These are phyloP conservation scores for Aureobasidium sp. DNA, from an alignment of 2,329 filamentous ascomycete species.

Conservation along the genomic window DNA sequence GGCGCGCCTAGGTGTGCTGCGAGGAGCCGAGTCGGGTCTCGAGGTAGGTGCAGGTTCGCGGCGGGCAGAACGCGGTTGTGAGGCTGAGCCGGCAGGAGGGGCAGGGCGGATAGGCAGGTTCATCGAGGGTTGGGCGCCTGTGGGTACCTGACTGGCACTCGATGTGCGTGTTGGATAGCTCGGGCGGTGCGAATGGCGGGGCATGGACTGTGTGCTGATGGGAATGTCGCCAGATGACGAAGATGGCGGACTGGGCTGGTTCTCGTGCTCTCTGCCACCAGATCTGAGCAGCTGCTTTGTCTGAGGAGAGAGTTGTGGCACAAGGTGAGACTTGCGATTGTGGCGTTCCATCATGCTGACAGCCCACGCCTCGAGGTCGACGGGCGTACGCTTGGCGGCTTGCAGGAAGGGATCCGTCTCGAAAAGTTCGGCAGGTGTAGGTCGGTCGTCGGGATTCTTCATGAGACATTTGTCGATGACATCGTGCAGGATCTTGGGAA, in stretches of 20 bases:
- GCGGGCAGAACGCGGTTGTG: neutral
- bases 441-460: constrained; percentile 80
- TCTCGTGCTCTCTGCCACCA: constrained; percentile 1
- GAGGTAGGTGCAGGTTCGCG: neutral
- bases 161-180: constrained; percentile 35
- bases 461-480: constrained; percentile 94
- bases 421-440: constrained; percentile 83
- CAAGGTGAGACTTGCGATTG: constrained; percentile 90
- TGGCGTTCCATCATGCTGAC: constrained; percentile 88
- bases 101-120: constrained; percentile 39
- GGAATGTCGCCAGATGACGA: constrained; percentile 22
- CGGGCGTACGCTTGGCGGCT: constrained; percentile 91
- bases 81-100: constrained; percentile 16
- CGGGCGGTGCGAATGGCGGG: constrained; percentile 27
- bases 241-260: constrained; percentile 1
- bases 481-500: constrained; percentile 88
- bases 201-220: constrained; percentile 20
- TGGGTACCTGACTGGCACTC: constrained; percentile 27
- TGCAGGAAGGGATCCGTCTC: constrained; percentile 91
- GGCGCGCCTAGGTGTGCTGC: neutral
- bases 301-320: constrained; percentile 62
- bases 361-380: constrained; percentile 89
- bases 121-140: constrained; percentile 24
- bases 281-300: constrained; percentile 64
- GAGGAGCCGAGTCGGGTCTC: neutral